These are phyloP conservation scores for Daldinia loculata DNA, from an alignment of 495 filamentous ascomycete genomes.

Conservation along the genomic window DNA sequence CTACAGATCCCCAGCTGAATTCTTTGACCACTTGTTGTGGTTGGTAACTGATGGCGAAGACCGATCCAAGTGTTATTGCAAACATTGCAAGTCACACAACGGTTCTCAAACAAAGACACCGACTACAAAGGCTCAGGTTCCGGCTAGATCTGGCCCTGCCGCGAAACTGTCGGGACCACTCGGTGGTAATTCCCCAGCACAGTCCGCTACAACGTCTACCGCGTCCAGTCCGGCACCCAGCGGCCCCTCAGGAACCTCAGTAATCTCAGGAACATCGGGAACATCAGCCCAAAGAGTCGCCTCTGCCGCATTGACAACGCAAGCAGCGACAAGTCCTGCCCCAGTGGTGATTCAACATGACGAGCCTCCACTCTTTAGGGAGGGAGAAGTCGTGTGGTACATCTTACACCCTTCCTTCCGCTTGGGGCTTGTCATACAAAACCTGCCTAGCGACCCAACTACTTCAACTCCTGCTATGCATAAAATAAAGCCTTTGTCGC, in stretches of 20 bases:
- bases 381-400: constrained; percentile 57
- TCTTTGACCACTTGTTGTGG: constrained; percentile 54
- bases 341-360: constrained; percentile 30
- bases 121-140: neutral
- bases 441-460: constrained; percentile 24
- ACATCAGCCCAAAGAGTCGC: constrained; percentile 7
- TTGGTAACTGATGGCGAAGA: constrained; percentile 47
- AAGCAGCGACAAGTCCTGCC: neutral
- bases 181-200: neutral
- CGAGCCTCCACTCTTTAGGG: constrained; percentile 47
- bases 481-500: constrained; percentile 34
- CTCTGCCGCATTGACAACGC: constrained; percentile 9
- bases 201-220: neutral
- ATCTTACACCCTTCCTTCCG: constrained; percentile 25
- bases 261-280: neutral
- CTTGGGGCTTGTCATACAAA: constrained; percentile 16
- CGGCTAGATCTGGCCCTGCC: neutral
- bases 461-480: constrained; percentile 16
- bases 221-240: constrained; percentile 16
- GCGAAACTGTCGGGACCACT: neutral
- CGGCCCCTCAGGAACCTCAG: neutral
- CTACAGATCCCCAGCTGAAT: constrained; percentile 54
- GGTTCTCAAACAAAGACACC: neutral
- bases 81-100: constrained; percentile 36
- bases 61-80: constrained; percentile 49